phyloP scores from a whole-genome alignment of 148 eudicot species.

The Vaccinium myrtillus region DNA sequence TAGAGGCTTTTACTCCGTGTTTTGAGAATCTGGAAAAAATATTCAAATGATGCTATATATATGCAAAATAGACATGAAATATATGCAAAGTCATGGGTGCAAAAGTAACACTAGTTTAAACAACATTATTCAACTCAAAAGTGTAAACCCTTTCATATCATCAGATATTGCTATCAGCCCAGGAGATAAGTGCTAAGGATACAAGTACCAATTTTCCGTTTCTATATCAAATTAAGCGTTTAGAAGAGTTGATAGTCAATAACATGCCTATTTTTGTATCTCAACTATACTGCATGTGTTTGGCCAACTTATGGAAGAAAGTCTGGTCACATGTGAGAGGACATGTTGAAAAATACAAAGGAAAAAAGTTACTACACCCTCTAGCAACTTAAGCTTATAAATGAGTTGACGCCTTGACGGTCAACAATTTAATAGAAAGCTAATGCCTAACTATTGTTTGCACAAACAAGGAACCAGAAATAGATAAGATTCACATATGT shows the following conservation, averaged over 20 bases:
- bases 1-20: background rate
- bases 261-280: background rate
- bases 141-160: background rate
- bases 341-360: background rate
- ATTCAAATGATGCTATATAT: background rate
- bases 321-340: background rate
- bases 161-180: constrained; percentile 6
- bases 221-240: background rate
- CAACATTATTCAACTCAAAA: background rate
- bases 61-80: too few relatives aligned
- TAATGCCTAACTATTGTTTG: background rate
- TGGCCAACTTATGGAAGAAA: background rate
- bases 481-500: background rate
- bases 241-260: background rate
- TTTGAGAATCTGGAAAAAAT: background rate
- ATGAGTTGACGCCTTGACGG: background rate
- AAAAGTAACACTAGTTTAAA: background rate
- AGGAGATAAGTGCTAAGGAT: background rate
- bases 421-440: background rate
- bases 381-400: background rate
- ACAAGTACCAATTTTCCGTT: background rate
- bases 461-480: constrained; percentile 1
- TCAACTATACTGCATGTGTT: background rate
- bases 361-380: background rate
- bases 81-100: too few relatives aligned